Base-by-base conservation (phyloP, 495 filamentous ascomycete genomes). In the Aspergillus kassunensis region DNA sequence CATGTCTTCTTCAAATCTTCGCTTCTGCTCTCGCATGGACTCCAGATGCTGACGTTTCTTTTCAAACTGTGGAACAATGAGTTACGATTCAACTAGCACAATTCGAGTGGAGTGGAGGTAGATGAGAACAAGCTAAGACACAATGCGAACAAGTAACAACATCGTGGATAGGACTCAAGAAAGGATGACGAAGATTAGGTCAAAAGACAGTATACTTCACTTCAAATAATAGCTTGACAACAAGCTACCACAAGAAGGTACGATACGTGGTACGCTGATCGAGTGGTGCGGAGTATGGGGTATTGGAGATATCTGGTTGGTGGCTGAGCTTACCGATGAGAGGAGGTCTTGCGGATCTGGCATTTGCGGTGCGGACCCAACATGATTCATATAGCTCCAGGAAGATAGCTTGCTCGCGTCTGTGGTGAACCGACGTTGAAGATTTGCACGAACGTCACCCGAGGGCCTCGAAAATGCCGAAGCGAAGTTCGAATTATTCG, bases 371-470 rank as follows among this genome's bases (percentile, higher is more conserved):
- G 78, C 62, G 33, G 33, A 23, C 31, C 61, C 57, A 20, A 49
- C 49, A 54, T 84, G 78, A 39, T 79, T 83, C 66, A 95, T 78
- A 51, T 87, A 83, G 43, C 80, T 86, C 75, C 92, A 78, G 59
- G 86, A 88, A 56, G 89, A 87, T 68, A 95, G 76, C 71, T 87
- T 88, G 62, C 90, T 88, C 49, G 89, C 87, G 61, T 93, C 89
- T 23, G 90, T 93, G 49, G 93, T 98, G 75, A 97, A 97, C 54
- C 93, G 86, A 67, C 93, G 87, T 69, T 91, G 89, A 56, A 96
- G 74, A 56, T 83, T 85, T 35, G 79, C 78, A 67, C 90, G 80
- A 45, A 79, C 77, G 56, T 90, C 87, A 56, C 77, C 80, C 30
- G 68, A 62, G 10, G 75, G 77, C 41, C 72, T 72, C 57, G 78